A percentile compares a stretch with the other conserved stretches of the same genome.
phyloP scores from a whole-genome alignment of 2,329 filamentous ascomycete species.

The Colletotrichum agaves region DNA sequence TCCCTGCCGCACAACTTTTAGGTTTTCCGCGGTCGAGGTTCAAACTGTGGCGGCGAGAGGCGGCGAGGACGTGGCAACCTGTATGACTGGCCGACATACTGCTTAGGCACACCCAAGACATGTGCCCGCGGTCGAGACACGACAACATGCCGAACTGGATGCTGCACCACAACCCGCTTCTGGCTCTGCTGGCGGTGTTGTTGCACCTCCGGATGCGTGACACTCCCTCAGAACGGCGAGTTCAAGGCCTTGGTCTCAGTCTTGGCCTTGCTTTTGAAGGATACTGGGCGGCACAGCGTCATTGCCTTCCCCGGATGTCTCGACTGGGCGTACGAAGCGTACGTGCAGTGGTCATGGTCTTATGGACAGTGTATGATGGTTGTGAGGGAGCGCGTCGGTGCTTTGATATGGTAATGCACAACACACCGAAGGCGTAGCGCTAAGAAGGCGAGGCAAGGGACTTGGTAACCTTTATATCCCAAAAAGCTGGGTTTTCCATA shows the following conservation, averaged over 20 bases:
- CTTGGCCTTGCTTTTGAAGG: conserved; percentile 15
- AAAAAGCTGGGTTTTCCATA: too few species aligned
- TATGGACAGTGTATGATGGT: not conserved
- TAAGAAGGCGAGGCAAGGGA: conserved; percentile 14
- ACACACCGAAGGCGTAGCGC: conserved; percentile 14
- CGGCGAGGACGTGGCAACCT: conserved; percentile 27
- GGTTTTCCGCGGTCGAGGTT: conserved; percentile 31
- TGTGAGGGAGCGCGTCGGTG: not conserved
- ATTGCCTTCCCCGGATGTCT: not conserved
- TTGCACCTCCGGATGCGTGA: conserved; percentile 35
- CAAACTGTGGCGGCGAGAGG: conserved; percentile 35
- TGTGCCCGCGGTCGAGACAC: conserved; percentile 20
- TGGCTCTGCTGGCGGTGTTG: conserved; percentile 13
- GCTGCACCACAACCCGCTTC: conserved; percentile 33
- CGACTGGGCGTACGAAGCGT: not conserved
- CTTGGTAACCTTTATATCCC: too few species aligned
- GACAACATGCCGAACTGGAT: conserved; percentile 33
- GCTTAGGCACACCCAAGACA: conserved; percentile 30
- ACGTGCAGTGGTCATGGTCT: not conserved
- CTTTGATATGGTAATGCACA: not conserved
- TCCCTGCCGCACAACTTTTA: conserved; percentile 28
- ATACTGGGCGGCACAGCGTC: not conserved
- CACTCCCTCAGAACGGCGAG: conserved; percentile 21
- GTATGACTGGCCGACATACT: conserved; percentile 21
- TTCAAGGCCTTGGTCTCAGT: conserved; percentile 18